phyloP scores from a whole-genome alignment of 257 asterid genomes.

The Gardenia jasminoides region DNA sequence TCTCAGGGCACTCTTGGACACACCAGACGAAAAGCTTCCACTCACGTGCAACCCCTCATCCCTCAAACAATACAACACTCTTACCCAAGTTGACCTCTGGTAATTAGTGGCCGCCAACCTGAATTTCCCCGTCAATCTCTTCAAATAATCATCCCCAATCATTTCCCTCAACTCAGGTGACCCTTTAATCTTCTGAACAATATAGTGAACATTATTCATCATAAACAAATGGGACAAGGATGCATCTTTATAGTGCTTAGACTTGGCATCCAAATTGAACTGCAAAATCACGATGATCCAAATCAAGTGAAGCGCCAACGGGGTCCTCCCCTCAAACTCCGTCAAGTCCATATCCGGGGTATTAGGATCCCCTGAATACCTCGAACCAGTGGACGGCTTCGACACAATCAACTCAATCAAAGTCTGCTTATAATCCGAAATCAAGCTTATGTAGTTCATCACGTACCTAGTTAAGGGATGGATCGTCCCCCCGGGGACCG shows the following conservation, averaged over 20 bases:
- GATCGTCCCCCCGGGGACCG: conserved; percentile 89
- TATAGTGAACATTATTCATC: conserved; percentile 92
- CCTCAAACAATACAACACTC: conserved; percentile 76
- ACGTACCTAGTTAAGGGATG: conserved; percentile 93
- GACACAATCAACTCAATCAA: conserved; percentile 65
- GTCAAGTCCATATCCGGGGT: conserved; percentile 73
- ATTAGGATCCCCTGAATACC: conserved; percentile 60
- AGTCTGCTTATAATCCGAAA: conserved; percentile 71
- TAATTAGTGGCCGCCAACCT: conserved; percentile 66
- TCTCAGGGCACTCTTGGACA: conserved; percentile 74
- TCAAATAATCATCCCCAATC: conserved; percentile 74
- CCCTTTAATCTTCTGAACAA: conserved; percentile 72
- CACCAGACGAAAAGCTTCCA: conserved; percentile 82
- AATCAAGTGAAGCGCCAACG: conserved; percentile 70
- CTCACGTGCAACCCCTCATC: conserved; percentile 84
- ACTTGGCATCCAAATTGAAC: conserved; percentile 74
- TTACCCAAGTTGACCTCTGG: conserved; percentile 77
- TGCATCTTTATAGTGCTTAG: conserved; percentile 70
- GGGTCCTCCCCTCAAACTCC: conserved; percentile 58
- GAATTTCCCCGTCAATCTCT: conserved; percentile 54
- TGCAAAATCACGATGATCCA: conserved; percentile 79
- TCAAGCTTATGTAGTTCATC: conserved; percentile 82
- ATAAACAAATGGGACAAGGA: conserved; percentile 79
- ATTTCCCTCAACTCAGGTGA: conserved; percentile 79
- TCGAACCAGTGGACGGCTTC: conserved; percentile 63